Base-by-base conservation (phyloP, 1,284 basidiomycete species). In the Fomitopsis pinicola region DNA sequence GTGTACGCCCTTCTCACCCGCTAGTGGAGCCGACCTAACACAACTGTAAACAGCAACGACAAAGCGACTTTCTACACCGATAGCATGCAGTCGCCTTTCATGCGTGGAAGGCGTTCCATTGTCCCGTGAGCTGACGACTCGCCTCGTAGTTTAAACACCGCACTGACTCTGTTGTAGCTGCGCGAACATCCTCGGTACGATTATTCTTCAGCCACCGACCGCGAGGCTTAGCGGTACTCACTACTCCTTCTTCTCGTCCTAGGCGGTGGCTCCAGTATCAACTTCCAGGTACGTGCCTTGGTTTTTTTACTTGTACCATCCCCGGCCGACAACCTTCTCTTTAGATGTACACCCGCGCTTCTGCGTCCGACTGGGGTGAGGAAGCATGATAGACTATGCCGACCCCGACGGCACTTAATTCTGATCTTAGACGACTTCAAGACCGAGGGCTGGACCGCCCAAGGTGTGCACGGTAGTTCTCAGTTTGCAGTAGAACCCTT, bases 21-120 rank as follows among this genome's bases (percentile, higher is more conserved):
- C 22, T 8, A 35, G 30, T 26, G 0, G 12, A 22, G n/a, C 14
- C 38, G 6, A 19, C 15, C 50, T 14, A 9, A 33, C 9, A 17
- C n/a, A 53, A 17, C 56, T 56, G 0, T 59, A 8, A 1, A 8
- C 60, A 88, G 86, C 65, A 88, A 88, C 70, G 87, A 89, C 73
- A 89, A 88, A 74, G 86, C 86, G 1, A 88, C 83, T 3, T 88
- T 89, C 76, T 88, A 88, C 72, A 78, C 76, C 35, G 87, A 89
- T 70, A 83, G 83, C 15, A 78, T 79, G 76, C 72, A 77, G 44
- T 88, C 86, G 1, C 76, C 81, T 3, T 69, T 85, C 66, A 73
- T 89, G 58, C 84, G 87, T 59, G 86, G 86, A 42, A 78, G 87
- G 65, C 80, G 79, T 64, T 83, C 82, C 57, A 89, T 89, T 67